Evolutionary conservation across 495 filamentous ascomycete genomes (phyloP).

Genomic region (Penicillium coffeae): DNA sequence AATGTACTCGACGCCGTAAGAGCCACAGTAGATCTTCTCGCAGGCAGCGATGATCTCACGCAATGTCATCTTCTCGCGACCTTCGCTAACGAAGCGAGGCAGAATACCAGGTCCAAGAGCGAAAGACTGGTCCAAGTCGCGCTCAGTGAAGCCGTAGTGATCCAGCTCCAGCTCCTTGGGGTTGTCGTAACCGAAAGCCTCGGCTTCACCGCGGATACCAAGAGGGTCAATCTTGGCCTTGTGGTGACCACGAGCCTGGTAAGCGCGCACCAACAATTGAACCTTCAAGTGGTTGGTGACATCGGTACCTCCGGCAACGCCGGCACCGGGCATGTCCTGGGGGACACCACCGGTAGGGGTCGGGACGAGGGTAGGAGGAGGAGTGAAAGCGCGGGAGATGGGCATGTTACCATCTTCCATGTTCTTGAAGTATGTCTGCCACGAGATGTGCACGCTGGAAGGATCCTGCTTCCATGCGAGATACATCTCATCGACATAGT

Average conservation of each 20-base stretch:
- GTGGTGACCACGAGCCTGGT: slow-evolving; percentile 97
- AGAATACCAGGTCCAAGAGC: slow-evolving; percentile 91
- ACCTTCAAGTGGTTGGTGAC: slow-evolving; percentile 98
- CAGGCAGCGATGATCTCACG: slow-evolving; percentile 91
- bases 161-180: slow-evolving; percentile 91
- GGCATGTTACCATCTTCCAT: slow-evolving; percentile 98
- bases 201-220: slow-evolving; percentile 81
- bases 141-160: slow-evolving; percentile 91
- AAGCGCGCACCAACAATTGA: slow-evolving; percentile 91
- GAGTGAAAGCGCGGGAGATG: slow-evolving; percentile 92
- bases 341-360: slow-evolving; percentile 73
- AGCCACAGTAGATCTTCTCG: slow-evolving; percentile 93
- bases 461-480: slow-evolving; percentile 93
- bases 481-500: slow-evolving; percentile 99
- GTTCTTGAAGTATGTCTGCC: slow-evolving; percentile 99
- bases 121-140: slow-evolving; percentile 91
- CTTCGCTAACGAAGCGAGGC: slow-evolving; percentile 83
- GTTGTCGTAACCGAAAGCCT: slow-evolving; percentile 80
- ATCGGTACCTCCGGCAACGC: slow-evolving; percentile 70
- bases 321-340: slow-evolving; percentile 65
- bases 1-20: slow-evolving; percentile 96
- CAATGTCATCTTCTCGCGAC: slow-evolving; percentile 90
- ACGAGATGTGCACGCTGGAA: slow-evolving; percentile 91
- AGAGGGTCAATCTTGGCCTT: slow-evolving; percentile 96
- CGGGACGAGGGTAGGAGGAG: slow-evolving; percentile 87